Conservation (phyloP, 1,284 basidiomycete genomes). For the Grifola frondosa region DNA sequence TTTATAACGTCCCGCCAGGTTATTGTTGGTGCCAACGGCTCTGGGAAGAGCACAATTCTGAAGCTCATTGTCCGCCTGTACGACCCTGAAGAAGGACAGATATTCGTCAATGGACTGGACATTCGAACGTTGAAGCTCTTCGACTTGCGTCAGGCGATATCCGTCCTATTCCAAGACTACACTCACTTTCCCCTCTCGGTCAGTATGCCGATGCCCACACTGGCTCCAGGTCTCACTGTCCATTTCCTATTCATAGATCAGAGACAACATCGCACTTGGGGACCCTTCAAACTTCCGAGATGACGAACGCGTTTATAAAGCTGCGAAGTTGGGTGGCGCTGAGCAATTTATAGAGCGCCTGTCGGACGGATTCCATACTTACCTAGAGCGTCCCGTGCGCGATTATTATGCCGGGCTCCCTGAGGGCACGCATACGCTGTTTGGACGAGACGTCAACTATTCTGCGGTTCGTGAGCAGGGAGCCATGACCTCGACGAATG, state of each 20-base stretch:
- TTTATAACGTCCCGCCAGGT: conserved; percentile 42
- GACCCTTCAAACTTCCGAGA: conserved; percentile 52
- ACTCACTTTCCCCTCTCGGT: conserved; percentile 74
- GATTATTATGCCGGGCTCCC: conserved; percentile 65
- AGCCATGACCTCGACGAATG: conserved; percentile 40
- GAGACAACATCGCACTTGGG: conserved; percentile 73
- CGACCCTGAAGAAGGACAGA: conserved; percentile 66
- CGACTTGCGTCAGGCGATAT: conserved; percentile 61
- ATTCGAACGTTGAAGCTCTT: conserved; percentile 58
- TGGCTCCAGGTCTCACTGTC: not conserved
- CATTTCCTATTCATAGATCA: conserved; percentile 45
- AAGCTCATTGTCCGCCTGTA: conserved; percentile 72
- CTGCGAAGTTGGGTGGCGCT: conserved; percentile 69
- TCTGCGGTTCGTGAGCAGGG: conserved; percentile 44
- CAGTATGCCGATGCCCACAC: conserved; percentile 18
- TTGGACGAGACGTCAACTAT: conserved; percentile 60
- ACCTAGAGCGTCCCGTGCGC: conserved; percentile 67
- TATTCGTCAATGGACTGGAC: conserved; percentile 62
- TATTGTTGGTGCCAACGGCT: conserved; percentile 75
- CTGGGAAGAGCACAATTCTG: conserved; percentile 75
- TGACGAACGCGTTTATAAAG: conserved; percentile 56
- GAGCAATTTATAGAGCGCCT: conserved; percentile 60
- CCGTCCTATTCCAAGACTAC: conserved; percentile 78
- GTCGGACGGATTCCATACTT: conserved; percentile 66
- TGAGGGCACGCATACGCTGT: conserved; percentile 60